Percentiles rank a stretch among this genome's conserved stretches.
Conservation (phyloP, 2,329 filamentous ascomycete species). For the Cladosporium sp. region DNA sequence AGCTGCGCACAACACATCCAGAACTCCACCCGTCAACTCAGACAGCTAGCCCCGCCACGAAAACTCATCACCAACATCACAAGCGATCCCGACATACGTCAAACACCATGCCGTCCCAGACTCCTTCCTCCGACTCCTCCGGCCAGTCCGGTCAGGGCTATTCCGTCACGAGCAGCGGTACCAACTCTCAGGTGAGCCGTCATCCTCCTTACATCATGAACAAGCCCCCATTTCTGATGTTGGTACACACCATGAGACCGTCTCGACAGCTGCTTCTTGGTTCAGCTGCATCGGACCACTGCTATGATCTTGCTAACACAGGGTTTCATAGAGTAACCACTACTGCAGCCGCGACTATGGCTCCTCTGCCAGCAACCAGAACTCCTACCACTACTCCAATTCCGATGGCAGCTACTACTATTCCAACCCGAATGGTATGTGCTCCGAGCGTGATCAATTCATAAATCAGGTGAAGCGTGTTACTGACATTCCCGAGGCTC, state of each 20-base stretch:
- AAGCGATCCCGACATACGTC: not conserved
- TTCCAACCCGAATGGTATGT: slow-evolving; percentile 39
- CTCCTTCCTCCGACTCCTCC: slow-evolving; percentile 5
- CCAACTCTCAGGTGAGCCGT: slow-evolving; percentile 56
- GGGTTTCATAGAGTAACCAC: slow-evolving; percentile 61
- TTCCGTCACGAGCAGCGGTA: slow-evolving; percentile 47
- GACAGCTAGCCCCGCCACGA: not conserved
- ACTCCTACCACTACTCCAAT: slow-evolving; percentile 67
- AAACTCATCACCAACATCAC: not conserved
- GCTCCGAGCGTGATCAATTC: no score
- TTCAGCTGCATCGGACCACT: not conserved
- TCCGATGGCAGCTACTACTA: slow-evolving; percentile 64
- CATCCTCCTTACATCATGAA: no score
- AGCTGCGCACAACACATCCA: no score
- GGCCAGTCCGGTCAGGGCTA: slow-evolving; percentile 28
- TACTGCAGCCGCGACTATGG: slow-evolving; percentile 64
- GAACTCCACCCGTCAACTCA: no score
- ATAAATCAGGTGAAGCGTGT: not conserved
- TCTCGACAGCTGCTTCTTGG: not conserved
- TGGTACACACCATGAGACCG: no score
- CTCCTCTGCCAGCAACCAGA: slow-evolving; percentile 50
- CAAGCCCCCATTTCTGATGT: no score
- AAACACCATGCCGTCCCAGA: slow-evolving; percentile 1
- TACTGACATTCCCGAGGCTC: slow-evolving; percentile 40
- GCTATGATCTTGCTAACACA: not conserved